phyloP scores from a whole-genome alignment of 345 rosid species.

The Tarenaya hassleriana region DNA sequence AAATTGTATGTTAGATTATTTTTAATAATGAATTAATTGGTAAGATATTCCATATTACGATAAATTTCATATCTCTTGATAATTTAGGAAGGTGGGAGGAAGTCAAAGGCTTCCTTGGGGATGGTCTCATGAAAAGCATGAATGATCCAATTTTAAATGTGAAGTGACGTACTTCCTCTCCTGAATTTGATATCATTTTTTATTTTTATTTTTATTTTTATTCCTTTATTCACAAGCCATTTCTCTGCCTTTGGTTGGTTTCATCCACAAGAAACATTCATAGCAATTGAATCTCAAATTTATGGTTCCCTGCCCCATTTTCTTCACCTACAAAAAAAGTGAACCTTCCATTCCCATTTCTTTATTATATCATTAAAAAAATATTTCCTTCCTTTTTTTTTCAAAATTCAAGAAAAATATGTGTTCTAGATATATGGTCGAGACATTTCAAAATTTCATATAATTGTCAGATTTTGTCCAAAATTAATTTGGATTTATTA shows the following conservation, averaged over 20 bases:
- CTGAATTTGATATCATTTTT: constrained; percentile 1
- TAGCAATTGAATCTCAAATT: constrained; percentile 6
- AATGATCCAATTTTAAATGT: constrained; percentile 23
- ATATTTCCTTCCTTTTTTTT: no score
- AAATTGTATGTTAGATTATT: no score
- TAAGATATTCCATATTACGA: no score
- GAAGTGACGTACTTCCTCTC: constrained; percentile 27
- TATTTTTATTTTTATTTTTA: constrained; percentile 22
- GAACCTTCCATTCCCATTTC: not conserved
- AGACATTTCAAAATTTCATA: no score
- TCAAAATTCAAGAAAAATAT: no score
- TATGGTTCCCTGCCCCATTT: not conserved
- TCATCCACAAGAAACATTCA: constrained; percentile 17
- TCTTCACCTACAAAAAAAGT: constrained; percentile 1
- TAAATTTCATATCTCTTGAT: no score
- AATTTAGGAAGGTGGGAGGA: constrained; percentile 12
- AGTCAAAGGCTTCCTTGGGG: constrained; percentile 29
- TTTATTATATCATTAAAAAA: no score
- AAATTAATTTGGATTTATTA: no score
- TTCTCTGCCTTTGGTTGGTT: no score
- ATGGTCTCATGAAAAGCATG: constrained; percentile 26
- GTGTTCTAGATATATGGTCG: no score
- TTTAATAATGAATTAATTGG: no score
- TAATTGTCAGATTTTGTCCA: no score
- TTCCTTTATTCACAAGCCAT: constrained; percentile 4